Percentiles rank a stretch among this genome's conserved stretches.
These are phyloP conservation scores for Phytophthora citricola DNA, from an alignment of 352 stramenopile species.

Conservation along the genomic window DNA sequence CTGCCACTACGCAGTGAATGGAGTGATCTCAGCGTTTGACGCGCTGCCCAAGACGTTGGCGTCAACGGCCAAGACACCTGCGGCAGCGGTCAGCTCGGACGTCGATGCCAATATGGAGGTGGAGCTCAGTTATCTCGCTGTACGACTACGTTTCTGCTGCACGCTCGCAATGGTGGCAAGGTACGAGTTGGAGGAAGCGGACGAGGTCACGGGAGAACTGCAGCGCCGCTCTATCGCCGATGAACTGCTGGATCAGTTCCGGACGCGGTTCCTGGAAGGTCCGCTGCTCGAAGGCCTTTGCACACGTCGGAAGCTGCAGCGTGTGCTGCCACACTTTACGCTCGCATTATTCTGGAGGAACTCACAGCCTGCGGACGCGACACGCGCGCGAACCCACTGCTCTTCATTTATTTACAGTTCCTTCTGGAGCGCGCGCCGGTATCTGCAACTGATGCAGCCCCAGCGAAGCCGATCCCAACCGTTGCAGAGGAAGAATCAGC, in stretches of 20 bases:
- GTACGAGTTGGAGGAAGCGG: constrained; percentile 62
- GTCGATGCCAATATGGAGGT: constrained; percentile 45
- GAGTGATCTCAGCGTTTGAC: constrained; percentile 85
- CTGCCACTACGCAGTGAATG: constrained; percentile 88
- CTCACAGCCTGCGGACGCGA: constrained; percentile 74
- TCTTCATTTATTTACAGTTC: constrained; percentile 83
- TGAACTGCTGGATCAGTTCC: constrained; percentile 79
- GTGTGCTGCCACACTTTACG: constrained; percentile 75
- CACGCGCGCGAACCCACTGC: constrained; percentile 74
- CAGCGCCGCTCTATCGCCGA: constrained; percentile 70
- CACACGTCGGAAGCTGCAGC: constrained; percentile 73
- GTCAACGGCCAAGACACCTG: constrained; percentile 28
- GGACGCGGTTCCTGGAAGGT: constrained; percentile 70
- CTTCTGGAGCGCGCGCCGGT: constrained; percentile 54
- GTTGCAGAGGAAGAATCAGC: constrained; percentile 10
- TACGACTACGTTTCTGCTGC: constrained; percentile 83
- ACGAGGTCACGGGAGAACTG: constrained; percentile 51
- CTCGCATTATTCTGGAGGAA: constrained; percentile 82
- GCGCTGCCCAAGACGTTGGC: constrained; percentile 74
- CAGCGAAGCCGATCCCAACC: constrained; percentile 9
- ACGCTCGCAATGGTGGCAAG: constrained; percentile 85
- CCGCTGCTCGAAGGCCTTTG: constrained; percentile 73
- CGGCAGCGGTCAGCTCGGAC: constrained; percentile 27
- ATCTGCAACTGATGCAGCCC: neutral
- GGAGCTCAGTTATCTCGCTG: constrained; percentile 66